phyloP scores from a whole-genome alignment of 108 stramenopile species.

The Conticribra guillardii region DNA sequence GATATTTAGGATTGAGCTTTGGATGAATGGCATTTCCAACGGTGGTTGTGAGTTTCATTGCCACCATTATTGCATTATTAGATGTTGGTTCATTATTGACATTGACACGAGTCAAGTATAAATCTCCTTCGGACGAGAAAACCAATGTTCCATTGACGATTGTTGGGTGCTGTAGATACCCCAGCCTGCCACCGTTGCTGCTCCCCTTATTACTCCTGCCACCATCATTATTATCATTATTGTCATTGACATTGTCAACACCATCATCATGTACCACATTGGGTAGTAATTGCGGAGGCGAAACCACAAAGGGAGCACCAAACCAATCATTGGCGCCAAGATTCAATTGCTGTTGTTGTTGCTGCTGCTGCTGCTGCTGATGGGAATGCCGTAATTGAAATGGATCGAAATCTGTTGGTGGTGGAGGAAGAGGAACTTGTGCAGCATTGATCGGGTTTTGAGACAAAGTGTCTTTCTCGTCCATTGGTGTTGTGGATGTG shows the following conservation, averaged over 20 bases:
- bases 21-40: conserved; percentile 73
- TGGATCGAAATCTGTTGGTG: conserved; percentile 13
- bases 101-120: conserved; percentile 55
- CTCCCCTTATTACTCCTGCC: background rate
- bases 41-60: conserved; percentile 67
- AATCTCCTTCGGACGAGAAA: conserved; percentile 71
- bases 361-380: background rate
- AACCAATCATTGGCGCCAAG: conserved; percentile 19
- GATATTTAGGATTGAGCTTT: conserved; percentile 52
- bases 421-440: background rate
- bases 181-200: conserved; percentile 5
- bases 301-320: conserved; percentile 25
- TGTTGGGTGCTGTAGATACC: conserved; percentile 61
- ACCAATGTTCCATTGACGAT: conserved; percentile 61
- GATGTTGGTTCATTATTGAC: background rate
- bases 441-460: no score
- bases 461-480: no score
- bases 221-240: background rate
- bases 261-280: background rate
- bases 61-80: conserved; percentile 17
- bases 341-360: conserved; percentile 6
- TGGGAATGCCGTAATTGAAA: conserved; percentile 2
- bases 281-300: conserved; percentile 15
- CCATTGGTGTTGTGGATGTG: no score
- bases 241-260: conserved; percentile 4